These are phyloP conservation scores for Metschnikowia kofuensis DNA, from an alignment of 805 yeast species.

Conservation along the genomic window DNA sequence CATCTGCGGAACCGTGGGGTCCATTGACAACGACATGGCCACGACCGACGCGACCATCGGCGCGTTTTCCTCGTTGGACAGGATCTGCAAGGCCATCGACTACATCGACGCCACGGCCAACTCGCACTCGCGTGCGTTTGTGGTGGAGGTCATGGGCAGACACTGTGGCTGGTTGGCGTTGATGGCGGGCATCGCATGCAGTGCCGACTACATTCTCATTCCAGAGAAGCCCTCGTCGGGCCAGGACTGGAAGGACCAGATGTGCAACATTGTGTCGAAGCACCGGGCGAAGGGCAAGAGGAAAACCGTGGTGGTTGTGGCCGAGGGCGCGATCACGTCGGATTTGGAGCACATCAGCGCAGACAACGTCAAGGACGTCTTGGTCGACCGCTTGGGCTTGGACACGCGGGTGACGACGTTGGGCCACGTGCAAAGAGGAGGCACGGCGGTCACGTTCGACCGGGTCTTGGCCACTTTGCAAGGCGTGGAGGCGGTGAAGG, in stretches of 20 bases:
- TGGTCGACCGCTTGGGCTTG: conserved; percentile 59
- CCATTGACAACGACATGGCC: conserved; percentile 86
- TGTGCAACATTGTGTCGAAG: conserved; percentile 58
- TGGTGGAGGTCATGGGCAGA: conserved; percentile 86
- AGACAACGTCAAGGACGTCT: conserved; percentile 60
- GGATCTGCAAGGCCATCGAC: conserved; percentile 73
- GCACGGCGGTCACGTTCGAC: conserved; percentile 74
- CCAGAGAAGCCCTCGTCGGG: conserved; percentile 75
- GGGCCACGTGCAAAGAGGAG: conserved; percentile 85
- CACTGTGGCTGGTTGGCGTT: conserved; percentile 88
- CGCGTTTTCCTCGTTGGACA: conserved; percentile 71
- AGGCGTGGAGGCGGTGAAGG: conserved; percentile 80
- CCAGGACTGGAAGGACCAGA: conserved; percentile 62
- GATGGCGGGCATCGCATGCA: conserved; percentile 76
- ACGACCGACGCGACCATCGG: conserved; percentile 82
- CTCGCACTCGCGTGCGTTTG: conserved; percentile 80
- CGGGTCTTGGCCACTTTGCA: conserved; percentile 71
- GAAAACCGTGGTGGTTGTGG: conserved; percentile 75
- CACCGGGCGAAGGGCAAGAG: conserved; percentile 74
- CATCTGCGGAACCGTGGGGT: conserved; percentile 75
- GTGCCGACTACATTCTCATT: conserved; percentile 77
- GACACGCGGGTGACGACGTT: conserved; percentile 77
- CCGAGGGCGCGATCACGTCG: conserved; percentile 78
- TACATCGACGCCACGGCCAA: conserved; percentile 82
- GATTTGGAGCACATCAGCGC: conserved; percentile 67